A percentile compares a stretch with the other conserved stretches of the same genome.
These are phyloP conservation scores for Boletus speciosus DNA, from an alignment of 768 basidiomycete genomes.

Conservation along the genomic window DNA sequence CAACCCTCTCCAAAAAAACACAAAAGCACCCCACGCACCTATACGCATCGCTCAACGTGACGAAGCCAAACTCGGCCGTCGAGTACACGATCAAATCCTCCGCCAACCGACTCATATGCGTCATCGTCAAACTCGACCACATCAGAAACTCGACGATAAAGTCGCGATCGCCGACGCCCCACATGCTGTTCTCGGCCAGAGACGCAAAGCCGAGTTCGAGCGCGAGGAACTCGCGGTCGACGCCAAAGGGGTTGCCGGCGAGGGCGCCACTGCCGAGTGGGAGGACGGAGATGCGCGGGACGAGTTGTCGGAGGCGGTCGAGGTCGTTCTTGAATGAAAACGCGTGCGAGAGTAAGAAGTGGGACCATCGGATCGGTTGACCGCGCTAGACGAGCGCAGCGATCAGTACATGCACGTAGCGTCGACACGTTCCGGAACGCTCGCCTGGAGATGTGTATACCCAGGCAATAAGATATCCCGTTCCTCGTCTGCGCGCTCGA, in stretches of 20 bases:
- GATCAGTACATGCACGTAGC: background rate
- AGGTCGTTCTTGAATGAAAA: slow-evolving; percentile 91
- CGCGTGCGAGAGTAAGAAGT: slow-evolving; percentile 92
- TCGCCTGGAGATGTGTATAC: slow-evolving; percentile 95
- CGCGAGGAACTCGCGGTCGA: slow-evolving; percentile 91
- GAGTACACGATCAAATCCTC: slow-evolving; percentile 98
- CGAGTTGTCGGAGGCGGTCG: slow-evolving; percentile 75
- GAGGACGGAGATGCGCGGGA: slow-evolving; percentile 88
- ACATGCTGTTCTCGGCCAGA: slow-evolving; percentile 93
- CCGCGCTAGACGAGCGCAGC: slow-evolving; percentile 61
- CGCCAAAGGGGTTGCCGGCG: slow-evolving; percentile 92
- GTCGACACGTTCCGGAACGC: background rate
- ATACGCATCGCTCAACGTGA: slow-evolving; percentile 95
- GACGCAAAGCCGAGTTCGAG: slow-evolving; percentile 85
- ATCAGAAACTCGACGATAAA: slow-evolving; percentile 97
- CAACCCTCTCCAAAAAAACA: background rate
- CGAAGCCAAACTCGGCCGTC: slow-evolving; percentile 94
- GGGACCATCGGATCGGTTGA: slow-evolving; percentile 98
- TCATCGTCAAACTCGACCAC: slow-evolving; percentile 92
- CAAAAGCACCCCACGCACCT: slow-evolving; percentile 49
- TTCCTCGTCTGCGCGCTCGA: slow-evolving; percentile 91
- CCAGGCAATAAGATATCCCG: slow-evolving; percentile 89
- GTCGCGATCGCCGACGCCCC: slow-evolving; percentile 95
- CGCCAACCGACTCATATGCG: slow-evolving; percentile 89
- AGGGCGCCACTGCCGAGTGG: slow-evolving; percentile 94